Evolutionary conservation across 163 green algal genomes (phyloP).

Genomic region (Scenedesmus sp.): DNA sequence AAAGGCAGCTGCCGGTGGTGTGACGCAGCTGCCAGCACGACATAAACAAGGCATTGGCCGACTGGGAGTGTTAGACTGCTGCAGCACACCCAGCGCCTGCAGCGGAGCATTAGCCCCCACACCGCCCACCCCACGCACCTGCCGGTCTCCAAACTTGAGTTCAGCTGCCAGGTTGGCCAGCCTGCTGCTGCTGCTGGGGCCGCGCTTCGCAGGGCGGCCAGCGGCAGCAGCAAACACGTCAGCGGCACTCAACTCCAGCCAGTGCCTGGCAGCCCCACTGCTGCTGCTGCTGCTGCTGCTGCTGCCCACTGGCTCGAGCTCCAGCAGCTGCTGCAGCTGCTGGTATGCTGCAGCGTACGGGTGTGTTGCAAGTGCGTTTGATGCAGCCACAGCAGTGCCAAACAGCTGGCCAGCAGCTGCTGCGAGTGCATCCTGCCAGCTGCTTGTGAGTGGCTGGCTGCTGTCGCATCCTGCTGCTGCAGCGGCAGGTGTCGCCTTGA

Average conservation of each 20-base stretch:
- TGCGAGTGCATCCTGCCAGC: background rate
- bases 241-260: conserved; percentile 19
- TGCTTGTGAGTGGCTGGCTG: background rate
- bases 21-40: too few species aligned
- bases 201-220: background rate
- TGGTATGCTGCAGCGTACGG: conserved; percentile 34
- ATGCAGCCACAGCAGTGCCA: background rate
- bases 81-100: background rate
- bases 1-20: background rate
- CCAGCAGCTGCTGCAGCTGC: conserved; percentile 31
- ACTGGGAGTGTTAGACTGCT: too few species aligned
- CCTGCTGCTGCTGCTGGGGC: background rate
- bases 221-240: conserved; percentile 8
- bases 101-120: background rate
- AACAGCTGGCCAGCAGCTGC: background rate
- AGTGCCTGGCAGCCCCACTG: background rate
- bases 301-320: conserved; percentile 15
- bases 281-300: conserved; percentile 40
- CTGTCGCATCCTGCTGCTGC: background rate
- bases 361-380: background rate
- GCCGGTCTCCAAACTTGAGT: conserved; percentile 46
- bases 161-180: conserved; percentile 38
- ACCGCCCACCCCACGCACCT: background rate
- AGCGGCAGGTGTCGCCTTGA: background rate
- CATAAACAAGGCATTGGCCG: too few species aligned